Evolutionary conservation across 225 moss, liverwort and hornwort species (phyloP).

Genomic region (Ulota crispa): DNA sequence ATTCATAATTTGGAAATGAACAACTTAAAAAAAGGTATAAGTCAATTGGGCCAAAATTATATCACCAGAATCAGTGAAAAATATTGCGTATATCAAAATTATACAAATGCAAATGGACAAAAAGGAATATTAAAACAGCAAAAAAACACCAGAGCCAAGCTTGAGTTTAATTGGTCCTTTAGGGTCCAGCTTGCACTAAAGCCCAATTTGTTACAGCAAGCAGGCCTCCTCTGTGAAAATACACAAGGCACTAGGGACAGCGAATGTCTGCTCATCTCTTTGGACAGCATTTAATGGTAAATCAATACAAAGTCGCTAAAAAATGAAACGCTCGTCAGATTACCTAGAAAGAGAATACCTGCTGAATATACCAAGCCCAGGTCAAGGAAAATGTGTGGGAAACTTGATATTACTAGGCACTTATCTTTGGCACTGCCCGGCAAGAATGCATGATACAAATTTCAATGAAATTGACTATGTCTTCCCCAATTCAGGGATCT

Average conservation of each 20-base stretch:
- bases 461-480: neutral
- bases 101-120: neutral
- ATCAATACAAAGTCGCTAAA: neutral
- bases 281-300: neutral
- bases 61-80: neutral
- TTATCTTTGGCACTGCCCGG: neutral
- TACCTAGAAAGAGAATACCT: neutral
- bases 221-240: neutral
- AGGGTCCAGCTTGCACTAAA: neutral
- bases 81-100: neutral
- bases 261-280: neutral
- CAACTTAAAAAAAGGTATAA: neutral
- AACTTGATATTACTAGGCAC: neutral
- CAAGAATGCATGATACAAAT: conserved; percentile 20
- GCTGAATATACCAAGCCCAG: neutral
- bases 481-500: conserved; percentile 20
- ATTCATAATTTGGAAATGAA: neutral
- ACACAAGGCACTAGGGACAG: neutral
- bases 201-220: neutral
- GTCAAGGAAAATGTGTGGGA: neutral
- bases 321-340: neutral
- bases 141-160: neutral
- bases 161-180: neutral
- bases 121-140: neutral
- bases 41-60: neutral